Conservation (phyloP, 345 rosid species). For the Pistacia vera region DNA sequence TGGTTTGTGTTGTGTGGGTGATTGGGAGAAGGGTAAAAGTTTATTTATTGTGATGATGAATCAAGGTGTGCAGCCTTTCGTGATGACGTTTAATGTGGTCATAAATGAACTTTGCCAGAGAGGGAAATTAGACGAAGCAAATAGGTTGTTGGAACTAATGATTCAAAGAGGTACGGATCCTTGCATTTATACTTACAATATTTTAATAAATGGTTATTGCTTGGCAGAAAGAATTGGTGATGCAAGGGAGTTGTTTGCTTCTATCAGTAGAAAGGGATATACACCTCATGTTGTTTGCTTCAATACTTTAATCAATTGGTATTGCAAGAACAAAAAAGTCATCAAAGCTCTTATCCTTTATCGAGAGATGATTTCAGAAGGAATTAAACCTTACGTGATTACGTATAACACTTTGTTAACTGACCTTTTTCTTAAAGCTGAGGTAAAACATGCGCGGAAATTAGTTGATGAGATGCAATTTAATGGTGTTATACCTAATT, state of each 20-base stretch:
- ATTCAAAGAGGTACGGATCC: too few relatives aligned
- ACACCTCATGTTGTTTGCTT: background rate
- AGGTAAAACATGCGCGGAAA: too few relatives aligned
- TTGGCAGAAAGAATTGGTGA: background rate
- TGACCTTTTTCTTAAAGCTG: too few relatives aligned
- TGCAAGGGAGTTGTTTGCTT: background rate
- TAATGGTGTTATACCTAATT: too few relatives aligned
- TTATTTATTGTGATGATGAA: slow-evolving; percentile 23
- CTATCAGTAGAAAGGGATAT: background rate
- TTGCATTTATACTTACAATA: background rate
- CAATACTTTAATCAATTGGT: slow-evolving; percentile 8
- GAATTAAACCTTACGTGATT: too few relatives aligned
- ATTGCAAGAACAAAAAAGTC: background rate
- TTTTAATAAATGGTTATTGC: slow-evolving; percentile 6
- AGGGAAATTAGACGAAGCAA: too few relatives aligned
- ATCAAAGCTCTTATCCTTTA: slow-evolving; percentile 10
- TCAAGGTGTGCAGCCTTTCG: background rate
- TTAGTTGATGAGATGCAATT: too few relatives aligned
- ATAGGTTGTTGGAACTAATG: too few relatives aligned
- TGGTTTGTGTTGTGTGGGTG: slow-evolving; percentile 28
- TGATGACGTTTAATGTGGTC: background rate
- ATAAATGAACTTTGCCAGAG: too few relatives aligned
- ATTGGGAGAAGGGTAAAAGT: slow-evolving; percentile 18
- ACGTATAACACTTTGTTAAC: too few relatives aligned
- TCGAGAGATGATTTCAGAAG: slow-evolving; percentile 1